Percentiles rank a stretch among this genome's conserved stretches.
These are phyloP conservation scores for Fusarium decemcellulare DNA, from an alignment of 2,329 filamentous ascomycete genomes.

Conservation along the genomic window DNA sequence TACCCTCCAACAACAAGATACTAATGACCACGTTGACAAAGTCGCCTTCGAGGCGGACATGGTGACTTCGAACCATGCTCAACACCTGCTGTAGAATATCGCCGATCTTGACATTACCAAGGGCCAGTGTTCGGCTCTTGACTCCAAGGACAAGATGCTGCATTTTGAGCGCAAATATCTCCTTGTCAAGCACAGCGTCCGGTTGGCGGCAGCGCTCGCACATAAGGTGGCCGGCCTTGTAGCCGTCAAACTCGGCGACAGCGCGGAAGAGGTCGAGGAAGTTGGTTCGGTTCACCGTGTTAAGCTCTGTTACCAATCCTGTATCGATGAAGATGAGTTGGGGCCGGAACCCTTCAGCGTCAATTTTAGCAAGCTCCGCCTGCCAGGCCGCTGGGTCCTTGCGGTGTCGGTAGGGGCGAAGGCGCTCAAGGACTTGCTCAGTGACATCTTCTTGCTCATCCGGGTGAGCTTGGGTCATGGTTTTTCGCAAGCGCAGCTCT, in stretches of 20 bases:
- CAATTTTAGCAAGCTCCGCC: slow-evolving; percentile 80
- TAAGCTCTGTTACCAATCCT: slow-evolving; percentile 94
- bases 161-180: slow-evolving; percentile 96
- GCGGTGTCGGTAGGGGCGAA: slow-evolving; percentile 77
- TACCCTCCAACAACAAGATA: slow-evolving; percentile 93
- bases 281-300: slow-evolving; percentile 86
- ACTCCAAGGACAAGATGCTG: slow-evolving; percentile 94
- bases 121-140: slow-evolving; percentile 89
- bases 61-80: slow-evolving; percentile 90
- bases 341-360: slow-evolving; percentile 89
- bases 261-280: slow-evolving; percentile 97
- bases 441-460: slow-evolving; percentile 81
- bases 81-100: slow-evolving; percentile 94
- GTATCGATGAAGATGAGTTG: slow-evolving; percentile 99
- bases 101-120: slow-evolving; percentile 96
- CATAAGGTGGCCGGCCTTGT: slow-evolving; percentile 95
- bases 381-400: slow-evolving; percentile 80
- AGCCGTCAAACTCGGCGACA: slow-evolving; percentile 96
- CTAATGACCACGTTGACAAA: slow-evolving; percentile 99
- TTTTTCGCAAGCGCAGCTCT: slow-evolving; percentile 63
- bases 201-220: slow-evolving; percentile 95
- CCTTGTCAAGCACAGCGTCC: slow-evolving; percentile 87
- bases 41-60: slow-evolving; percentile 95
- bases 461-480: slow-evolving; percentile 52
- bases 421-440: slow-evolving; percentile 84